A percentile compares a stretch with the other conserved stretches of the same genome.
These are phyloP conservation scores for Alternaria triticimaculans DNA, from an alignment of 2,329 filamentous ascomycete genomes.

Conservation along the genomic window DNA sequence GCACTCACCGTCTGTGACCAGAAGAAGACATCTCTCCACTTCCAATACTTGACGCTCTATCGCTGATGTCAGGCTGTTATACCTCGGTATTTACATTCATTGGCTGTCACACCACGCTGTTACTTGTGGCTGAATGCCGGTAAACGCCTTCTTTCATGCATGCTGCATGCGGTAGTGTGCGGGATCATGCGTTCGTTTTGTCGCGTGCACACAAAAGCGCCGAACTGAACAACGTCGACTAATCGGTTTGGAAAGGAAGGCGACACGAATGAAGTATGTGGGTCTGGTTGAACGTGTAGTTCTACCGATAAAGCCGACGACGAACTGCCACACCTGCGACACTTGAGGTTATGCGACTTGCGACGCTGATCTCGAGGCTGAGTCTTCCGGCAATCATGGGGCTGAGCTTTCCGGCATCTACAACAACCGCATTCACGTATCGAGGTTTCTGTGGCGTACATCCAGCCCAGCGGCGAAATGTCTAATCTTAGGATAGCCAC, in stretches of 20 bases:
- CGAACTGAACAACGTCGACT: neutral
- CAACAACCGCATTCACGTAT: neutral
- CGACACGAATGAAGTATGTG: neutral
- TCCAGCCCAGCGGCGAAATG: conserved; percentile 3
- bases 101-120: neutral
- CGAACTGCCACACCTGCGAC: neutral
- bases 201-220: conserved; percentile 1
- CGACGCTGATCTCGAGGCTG: neutral
- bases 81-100: neutral
- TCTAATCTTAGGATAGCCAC: conserved; percentile 11
- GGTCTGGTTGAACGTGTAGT: neutral
- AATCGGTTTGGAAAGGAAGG: neutral
- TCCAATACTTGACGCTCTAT: neutral
- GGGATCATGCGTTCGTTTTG: conserved; percentile 6
- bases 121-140: neutral
- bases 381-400: neutral
- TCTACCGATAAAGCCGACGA: neutral
- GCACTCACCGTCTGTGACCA: neutral
- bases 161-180: conserved; percentile 1
- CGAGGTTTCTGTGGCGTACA: neutral
- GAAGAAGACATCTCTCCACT: neutral
- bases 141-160: neutral
- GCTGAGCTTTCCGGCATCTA: neutral
- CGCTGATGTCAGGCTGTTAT: neutral
- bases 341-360: neutral